Evolutionary conservation across 345 rosid genomes (phyloP), one percentile per base, ranked within the genome.

Genomic region (Syzygium aromaticum): DNA sequence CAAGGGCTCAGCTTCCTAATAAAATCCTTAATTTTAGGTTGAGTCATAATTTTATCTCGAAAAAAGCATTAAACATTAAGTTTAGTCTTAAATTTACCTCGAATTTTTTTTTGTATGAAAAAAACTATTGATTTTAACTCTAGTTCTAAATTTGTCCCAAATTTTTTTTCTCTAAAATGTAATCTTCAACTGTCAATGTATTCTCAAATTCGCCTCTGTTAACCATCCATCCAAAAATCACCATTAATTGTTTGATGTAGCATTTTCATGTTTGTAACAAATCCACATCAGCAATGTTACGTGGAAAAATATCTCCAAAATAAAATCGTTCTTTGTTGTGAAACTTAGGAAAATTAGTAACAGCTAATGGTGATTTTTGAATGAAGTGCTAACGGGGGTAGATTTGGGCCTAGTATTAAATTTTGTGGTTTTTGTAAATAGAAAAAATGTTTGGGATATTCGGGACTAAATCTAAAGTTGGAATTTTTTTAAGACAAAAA

Each of bases 361-460:
- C 14, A 17, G 13, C 8, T n/a, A 0, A 27, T 6, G 33, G 28
- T 61, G 19, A 61, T 61, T 61, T 61, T 61, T 28, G 46, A 1
- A 61, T 0, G 5, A 3, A n/a, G 17, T 6, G 33, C 17, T n/a
- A 8, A 0, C 1, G 4, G 7, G 16, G 19, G 9, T 43, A n/a
- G 4, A 13, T 61, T n/a, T 61, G 33, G 8, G 17, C 4, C 73
- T 30, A n/a, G 2, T 5, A 14, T 3, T 13, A n/a, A 61, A 12
- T 61, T 61, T 61, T 61, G 33, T 61, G 33, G n/a, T 13, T 13
- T 61, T 12, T 59, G 11, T 3, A 43, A 43, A 43, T 6, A 2
- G 1, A n/a, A 27, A 59, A 22, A 61, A 61, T 1, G 17, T 27
- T 27, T 0, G 1, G 73, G 4, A 61, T 1, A 61, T n/a, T n/a